Evolutionary conservation across 345 rosid species (phyloP).

Genomic region (Salix dunnii): DNA sequence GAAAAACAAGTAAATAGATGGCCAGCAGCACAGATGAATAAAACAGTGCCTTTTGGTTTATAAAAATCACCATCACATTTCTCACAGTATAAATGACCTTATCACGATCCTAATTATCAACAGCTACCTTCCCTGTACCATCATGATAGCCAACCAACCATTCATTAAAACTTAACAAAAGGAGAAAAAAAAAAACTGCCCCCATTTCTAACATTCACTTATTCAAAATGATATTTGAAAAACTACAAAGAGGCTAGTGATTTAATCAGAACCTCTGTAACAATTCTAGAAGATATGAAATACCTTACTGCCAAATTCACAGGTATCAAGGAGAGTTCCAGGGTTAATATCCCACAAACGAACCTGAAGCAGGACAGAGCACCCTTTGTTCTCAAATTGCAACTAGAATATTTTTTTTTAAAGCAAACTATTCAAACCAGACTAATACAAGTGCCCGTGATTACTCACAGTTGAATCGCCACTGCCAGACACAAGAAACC

Average conservation of each 20-base stretch:
- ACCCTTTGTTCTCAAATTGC: no score
- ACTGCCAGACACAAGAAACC: constrained; percentile 85
- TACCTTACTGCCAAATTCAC: constrained; percentile 72
- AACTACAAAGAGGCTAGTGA: not conserved
- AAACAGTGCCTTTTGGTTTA: not conserved
- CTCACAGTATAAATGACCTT: not conserved
- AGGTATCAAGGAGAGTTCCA: constrained; percentile 82
- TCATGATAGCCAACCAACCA: not conserved
- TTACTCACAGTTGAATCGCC: constrained; percentile 86
- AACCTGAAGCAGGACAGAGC: constrained; percentile 40
- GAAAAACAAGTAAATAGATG: constrained; percentile 1
- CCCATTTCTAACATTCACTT: not conserved
- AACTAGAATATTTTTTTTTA: no score
- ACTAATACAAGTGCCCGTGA: constrained; percentile 7
- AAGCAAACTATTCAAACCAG: not conserved
- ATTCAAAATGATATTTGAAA: not conserved
- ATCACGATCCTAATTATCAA: not conserved
- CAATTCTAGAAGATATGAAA: constrained; percentile 8
- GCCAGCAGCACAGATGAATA: not conserved
- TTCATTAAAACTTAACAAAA: not conserved
- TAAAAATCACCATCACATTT: not conserved
- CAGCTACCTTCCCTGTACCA: not conserved
- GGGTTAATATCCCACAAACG: constrained; percentile 80
- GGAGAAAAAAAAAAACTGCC: not conserved
- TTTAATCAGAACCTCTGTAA: not conserved